Percentiles rank a stretch among this genome's conserved stretches.
phyloP scores from a whole-genome alignment of 2,329 filamentous ascomycete species.

The Pestalotiopsis sp. region DNA sequence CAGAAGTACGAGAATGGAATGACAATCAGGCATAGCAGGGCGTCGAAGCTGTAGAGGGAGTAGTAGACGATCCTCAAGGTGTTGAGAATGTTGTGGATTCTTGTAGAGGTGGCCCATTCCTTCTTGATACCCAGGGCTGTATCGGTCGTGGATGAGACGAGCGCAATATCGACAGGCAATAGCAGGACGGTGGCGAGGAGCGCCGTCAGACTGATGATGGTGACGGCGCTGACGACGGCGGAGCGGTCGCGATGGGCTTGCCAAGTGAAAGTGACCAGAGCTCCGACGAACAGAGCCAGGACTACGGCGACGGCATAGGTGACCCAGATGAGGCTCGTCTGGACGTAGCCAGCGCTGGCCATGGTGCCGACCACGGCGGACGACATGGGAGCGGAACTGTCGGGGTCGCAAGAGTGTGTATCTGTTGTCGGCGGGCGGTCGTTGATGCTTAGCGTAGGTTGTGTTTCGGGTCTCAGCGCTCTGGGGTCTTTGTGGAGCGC shows the following conservation, averaged over 20 bases:
- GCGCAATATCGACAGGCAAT: constrained; percentile 91
- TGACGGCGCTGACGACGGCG: constrained; percentile 77
- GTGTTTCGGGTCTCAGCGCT: neutral
- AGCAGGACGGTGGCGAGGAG: constrained; percentile 91
- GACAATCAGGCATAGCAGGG: constrained; percentile 82
- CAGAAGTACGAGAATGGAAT: constrained; percentile 98
- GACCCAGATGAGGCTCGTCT: constrained; percentile 92
- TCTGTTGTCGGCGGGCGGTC: neutral
- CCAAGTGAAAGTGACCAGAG: constrained; percentile 88
- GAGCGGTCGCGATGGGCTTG: constrained; percentile 88
- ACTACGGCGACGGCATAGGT: constrained; percentile 83
- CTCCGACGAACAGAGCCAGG: constrained; percentile 75
- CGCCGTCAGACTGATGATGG: constrained; percentile 83
- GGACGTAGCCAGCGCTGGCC: constrained; percentile 63
- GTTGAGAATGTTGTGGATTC: constrained; percentile 75
- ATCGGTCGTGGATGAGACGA: constrained; percentile 86
- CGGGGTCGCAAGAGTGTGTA: neutral
- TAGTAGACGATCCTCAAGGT: constrained; percentile 92
- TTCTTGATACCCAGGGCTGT: constrained; percentile 81
- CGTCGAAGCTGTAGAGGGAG: constrained; percentile 87
- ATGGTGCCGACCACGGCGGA: constrained; percentile 19
- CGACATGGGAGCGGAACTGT: neutral
- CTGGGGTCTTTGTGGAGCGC: neutral
- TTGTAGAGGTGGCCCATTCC: constrained; percentile 87
- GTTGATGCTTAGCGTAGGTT: neutral